Conservation (phyloP, 495 filamentous ascomycete genomes). For the Podospora tetraspora region DNA sequence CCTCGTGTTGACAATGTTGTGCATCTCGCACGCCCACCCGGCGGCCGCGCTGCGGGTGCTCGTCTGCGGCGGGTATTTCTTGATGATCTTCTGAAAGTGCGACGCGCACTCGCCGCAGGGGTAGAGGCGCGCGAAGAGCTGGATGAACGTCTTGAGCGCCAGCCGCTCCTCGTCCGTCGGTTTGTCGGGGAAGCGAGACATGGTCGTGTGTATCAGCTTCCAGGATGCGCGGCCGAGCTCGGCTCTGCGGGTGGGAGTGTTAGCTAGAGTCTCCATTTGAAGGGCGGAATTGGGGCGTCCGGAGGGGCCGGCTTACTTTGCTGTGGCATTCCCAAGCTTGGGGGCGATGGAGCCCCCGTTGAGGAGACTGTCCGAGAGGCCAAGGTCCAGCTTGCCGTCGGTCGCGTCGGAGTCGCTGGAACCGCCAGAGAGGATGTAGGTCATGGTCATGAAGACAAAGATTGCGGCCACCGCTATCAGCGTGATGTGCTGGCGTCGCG, state of each 20-base stretch:
- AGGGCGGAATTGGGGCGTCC: background rate
- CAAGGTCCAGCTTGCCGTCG: conserved; percentile 22
- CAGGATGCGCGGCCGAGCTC: conserved; percentile 84
- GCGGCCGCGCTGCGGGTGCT: conserved; percentile 75
- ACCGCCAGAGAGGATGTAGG: conserved; percentile 33
- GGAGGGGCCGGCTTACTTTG: conserved; percentile 52
- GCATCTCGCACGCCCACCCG: conserved; percentile 89
- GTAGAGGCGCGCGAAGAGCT: conserved; percentile 87
- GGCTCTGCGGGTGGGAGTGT: conserved; percentile 48
- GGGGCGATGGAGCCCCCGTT: conserved; percentile 80
- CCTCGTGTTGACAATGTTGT: conserved; percentile 90
- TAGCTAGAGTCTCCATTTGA: background rate
- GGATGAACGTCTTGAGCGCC: conserved; percentile 77
- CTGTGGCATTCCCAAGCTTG: conserved; percentile 85
- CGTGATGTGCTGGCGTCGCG: conserved; percentile 41
- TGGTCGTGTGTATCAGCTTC: conserved; percentile 93
- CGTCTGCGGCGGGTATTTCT: conserved; percentile 86
- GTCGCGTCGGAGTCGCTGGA: background rate
- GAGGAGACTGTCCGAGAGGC: conserved; percentile 41
- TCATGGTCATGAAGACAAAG: conserved; percentile 33
- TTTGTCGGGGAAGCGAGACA: conserved; percentile 85
- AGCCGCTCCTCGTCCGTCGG: conserved; percentile 78
- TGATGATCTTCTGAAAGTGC: conserved; percentile 80
- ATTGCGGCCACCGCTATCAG: conserved; percentile 32
- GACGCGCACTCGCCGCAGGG: conserved; percentile 92